Percentiles rank a stretch among this genome's conserved stretches.
phyloP scores from a whole-genome alignment of 306 rosid species.

The Fragaria vesca region DNA sequence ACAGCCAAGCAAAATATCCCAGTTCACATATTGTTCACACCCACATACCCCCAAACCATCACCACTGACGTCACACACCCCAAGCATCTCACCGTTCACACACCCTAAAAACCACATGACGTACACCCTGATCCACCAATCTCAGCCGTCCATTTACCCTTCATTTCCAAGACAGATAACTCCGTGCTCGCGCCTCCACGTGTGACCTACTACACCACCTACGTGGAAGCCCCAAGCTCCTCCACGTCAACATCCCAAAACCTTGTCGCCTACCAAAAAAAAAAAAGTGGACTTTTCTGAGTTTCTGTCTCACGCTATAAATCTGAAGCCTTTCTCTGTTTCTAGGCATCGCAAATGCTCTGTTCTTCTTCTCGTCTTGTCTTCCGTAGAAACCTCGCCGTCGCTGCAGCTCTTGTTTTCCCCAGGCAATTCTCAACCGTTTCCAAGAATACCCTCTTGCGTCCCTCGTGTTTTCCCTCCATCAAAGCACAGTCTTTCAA shows the following conservation, averaged over 20 bases:
- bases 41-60: not conserved
- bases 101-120: constrained; percentile 1
- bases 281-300: too few relatives aligned
- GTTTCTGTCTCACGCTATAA: not conserved
- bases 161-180: not conserved
- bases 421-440: constrained; percentile 5
- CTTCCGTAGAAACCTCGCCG: constrained; percentile 15
- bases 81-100: not conserved
- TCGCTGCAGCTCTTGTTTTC: constrained; percentile 16
- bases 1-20: not conserved
- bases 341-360: constrained; percentile 31
- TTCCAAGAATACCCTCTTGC: constrained; percentile 15
- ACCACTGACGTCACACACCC: too few relatives aligned
- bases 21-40: not conserved
- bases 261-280: not conserved
- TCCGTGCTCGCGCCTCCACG: constrained; percentile 10
- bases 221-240: not conserved
- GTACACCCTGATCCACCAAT: constrained; percentile 10
- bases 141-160: not conserved
- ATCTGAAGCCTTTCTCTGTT: not conserved
- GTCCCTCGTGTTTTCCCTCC: constrained; percentile 12
- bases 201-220: not conserved
- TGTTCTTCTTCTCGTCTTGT: constrained; percentile 30
- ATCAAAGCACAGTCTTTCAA: constrained; percentile 12
- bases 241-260: not conserved